Percentiles rank a stretch among this genome's conserved stretches.
phyloP scores from a whole-genome alignment of 2,329 filamentous ascomycete species.

The Phaeosphaeriaceae sp. region DNA sequence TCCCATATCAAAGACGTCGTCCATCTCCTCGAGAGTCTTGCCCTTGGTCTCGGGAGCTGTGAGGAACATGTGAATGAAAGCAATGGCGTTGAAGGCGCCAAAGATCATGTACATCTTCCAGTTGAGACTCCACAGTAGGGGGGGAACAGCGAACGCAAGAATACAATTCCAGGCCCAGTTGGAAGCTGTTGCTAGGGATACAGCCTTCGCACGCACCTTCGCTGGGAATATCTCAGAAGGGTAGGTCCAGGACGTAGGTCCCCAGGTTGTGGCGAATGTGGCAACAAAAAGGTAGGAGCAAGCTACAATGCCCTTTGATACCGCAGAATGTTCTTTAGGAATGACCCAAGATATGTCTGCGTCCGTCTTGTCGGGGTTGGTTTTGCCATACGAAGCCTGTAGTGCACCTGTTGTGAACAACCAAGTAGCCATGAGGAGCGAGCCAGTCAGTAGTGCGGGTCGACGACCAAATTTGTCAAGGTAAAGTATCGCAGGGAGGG shows the following conservation, averaged over 20 bases:
- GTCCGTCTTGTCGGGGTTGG: constrained; percentile 36
- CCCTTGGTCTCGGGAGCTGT: constrained; percentile 50
- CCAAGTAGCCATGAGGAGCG: constrained; percentile 65
- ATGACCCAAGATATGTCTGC: constrained; percentile 65
- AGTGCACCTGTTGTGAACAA: constrained; percentile 66
- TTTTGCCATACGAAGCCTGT: constrained; percentile 63
- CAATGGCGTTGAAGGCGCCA: constrained; percentile 47
- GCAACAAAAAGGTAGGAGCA: constrained; percentile 54
- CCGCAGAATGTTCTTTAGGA: constrained; percentile 55
- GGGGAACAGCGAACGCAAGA: constrained; percentile 51
- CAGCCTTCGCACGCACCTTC: constrained; percentile 51
- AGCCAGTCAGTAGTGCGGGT: constrained; percentile 61
- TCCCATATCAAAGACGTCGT: constrained; percentile 47
- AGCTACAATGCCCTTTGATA: constrained; percentile 61
- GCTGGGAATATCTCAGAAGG: constrained; percentile 49
- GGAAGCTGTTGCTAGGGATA: constrained; percentile 46
- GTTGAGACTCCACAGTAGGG: constrained; percentile 50
- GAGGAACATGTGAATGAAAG: constrained; percentile 50
- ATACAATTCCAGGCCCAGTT: constrained; percentile 51
- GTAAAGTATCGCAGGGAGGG: constrained; percentile 65
- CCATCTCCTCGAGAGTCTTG: constrained; percentile 51
- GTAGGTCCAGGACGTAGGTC: constrained; percentile 46
- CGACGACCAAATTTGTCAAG: constrained; percentile 67
- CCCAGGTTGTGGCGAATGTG: constrained; percentile 53
- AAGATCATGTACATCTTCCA: constrained; percentile 53